Conservation (phyloP, 2,329 filamentous ascomycete genomes). For the Nigrospora sphaerica region DNA sequence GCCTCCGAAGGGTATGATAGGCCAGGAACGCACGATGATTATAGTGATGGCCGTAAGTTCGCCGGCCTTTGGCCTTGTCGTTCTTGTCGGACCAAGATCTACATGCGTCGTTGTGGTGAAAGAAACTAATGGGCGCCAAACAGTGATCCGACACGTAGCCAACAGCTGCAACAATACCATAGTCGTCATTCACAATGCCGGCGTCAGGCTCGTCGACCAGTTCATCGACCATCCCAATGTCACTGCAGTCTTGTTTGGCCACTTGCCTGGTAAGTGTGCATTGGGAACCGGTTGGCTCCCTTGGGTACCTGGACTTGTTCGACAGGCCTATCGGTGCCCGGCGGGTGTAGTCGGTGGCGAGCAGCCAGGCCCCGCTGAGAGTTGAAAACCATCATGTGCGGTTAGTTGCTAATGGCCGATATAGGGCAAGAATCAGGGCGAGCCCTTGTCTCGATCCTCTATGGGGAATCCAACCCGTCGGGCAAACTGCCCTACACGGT, state of each 20-base stretch:
- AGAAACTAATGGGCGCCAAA: conserved; percentile 27
- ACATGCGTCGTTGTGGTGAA: conserved; percentile 19
- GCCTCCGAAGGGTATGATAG: conserved; percentile 66
- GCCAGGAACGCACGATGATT: conserved; percentile 56
- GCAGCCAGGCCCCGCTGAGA: too few relatives aligned
- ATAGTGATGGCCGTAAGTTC: conserved; percentile 38
- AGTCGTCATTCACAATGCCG: conserved; percentile 59
- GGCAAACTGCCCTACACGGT: conserved; percentile 57
- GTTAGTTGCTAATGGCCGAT: conserved; percentile 18
- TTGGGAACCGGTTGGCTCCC: too few relatives aligned
- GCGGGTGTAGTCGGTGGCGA: too few relatives aligned
- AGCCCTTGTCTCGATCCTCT: conserved; percentile 48
- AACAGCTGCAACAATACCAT: conserved; percentile 53
- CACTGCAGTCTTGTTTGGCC: conserved; percentile 56
- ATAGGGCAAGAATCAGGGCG: conserved; percentile 57
- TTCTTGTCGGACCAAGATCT: too few relatives aligned
- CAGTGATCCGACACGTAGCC: conserved; percentile 68
- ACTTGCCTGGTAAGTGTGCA: conserved; percentile 43
- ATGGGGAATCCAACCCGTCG: conserved; percentile 48
- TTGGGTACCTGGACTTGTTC: too few relatives aligned
- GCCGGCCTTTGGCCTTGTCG: too few relatives aligned
- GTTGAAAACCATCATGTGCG: too few relatives aligned
- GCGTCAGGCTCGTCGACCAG: conserved; percentile 50
- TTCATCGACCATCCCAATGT: conserved; percentile 59
- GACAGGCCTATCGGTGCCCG: too few relatives aligned